Evolutionary conservation across 306 rosid genomes (phyloP), one percentile per base, ranked within the genome.

Genomic region (Castanea mollissima): DNA sequence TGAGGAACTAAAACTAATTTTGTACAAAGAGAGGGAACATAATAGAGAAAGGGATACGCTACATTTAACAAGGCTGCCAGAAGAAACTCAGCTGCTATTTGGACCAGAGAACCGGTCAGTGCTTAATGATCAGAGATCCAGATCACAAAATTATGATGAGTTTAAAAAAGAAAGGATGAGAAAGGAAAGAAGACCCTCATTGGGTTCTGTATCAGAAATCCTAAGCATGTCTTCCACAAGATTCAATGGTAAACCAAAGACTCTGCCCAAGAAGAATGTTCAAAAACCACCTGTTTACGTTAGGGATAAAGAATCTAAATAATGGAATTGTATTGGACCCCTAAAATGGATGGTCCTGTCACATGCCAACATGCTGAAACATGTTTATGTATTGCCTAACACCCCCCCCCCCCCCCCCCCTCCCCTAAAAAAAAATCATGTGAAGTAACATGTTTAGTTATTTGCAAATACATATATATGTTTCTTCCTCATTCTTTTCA

Each of bases 21-120:
- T 91, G 82, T 74, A 73, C 85, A 79, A 78, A 18, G 94, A 93
- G 78, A 93, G 90, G 71, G 82, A 79, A 59, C 87, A 88, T 44
- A 84, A 62, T 25, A 82, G 10, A 62, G 94, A 89, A 46, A 80
- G 80, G 83, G 91, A 89, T 74, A 69, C 83, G 63, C 87, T 81
- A 69, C 74, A 62, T 19, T 77, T 78, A 23, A 64, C 79, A 80
- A 83, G 82, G 67, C 64, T 75, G 3, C 76, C 83, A 79, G 83
- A 83, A 75, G 80, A 77, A 27, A 78, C 78, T 54, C 80, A 86
- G 16, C 75, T 83, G 46, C 77, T 81, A 55, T 78, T 52, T 62
- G 79, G 79, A 56, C 82, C 75, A 55, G 79, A 69, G 58, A 68
- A 80, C 82, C 82, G 54, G n/a, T 69, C 91, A 11, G 72, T 81